Base-by-base conservation (phyloP, 1,284 basidiomycete genomes). In the Testicularia cyperi region DNA sequence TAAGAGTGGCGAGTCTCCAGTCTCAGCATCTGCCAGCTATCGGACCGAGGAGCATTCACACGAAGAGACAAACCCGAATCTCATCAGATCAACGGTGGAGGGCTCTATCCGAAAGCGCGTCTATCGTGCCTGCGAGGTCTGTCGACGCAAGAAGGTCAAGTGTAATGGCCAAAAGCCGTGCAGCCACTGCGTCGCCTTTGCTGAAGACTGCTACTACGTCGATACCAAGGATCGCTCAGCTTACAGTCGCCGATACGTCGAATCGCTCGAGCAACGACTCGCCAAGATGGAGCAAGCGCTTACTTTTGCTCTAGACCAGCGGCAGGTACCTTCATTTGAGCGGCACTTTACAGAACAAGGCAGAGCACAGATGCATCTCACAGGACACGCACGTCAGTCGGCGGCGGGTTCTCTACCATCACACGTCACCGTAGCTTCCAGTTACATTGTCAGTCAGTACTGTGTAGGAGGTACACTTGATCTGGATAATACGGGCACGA, bases 131-230 rank as follows among this genome's bases (percentile, higher is more conserved):
- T 66, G 64, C 39, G 64, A 66, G 26, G 49, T 63, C 3, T 66
- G 64, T 22, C 53, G 64, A 9, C 53, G 64, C 33, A 66, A 66
- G 13, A 66, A 67, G 40, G 61, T 67, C 52, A 60, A 61, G 36
- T 67, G 65, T 36, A 63, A 65, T 22, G 65, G 65, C n/a, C 38
- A 53, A 14, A 65, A 57, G 23, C 60, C 60, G 1, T 67, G 65
- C 38, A 46, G 38, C 27, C 52, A 61, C 15, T 67, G 65, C 51
- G 46, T 51, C 13, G 51, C 51, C 15, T 64, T 57, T 26, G 53
- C 38, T 2, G 62, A 60, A 19, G 44, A 53, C 7, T 68, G 65
- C 37, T 38, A 36, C 40, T 68, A 65, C 23, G 57, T 54, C 45
- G 57, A 60, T 9, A 46, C 53, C 26, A 49, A 49, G 20, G 61